Base-by-base conservation (phyloP, 129 eudicot species). In the Artemisia argyi region DNA sequence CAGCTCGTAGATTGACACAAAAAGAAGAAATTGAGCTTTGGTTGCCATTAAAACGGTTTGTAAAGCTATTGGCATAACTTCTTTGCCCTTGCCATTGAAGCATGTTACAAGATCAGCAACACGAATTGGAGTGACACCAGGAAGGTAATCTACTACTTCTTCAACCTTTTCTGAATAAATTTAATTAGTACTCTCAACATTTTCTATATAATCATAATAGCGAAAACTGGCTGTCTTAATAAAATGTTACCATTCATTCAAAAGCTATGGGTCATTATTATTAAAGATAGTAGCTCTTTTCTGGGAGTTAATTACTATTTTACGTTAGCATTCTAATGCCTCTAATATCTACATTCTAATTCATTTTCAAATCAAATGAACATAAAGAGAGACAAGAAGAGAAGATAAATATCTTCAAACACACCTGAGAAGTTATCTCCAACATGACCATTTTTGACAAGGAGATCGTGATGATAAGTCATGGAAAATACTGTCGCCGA, bases 71-170 rank as follows among this genome's bases (percentile, higher is more conserved):
- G 14, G 58, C 32, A 69, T 17, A 49, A 82, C 73, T 28, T 75
- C 78, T 47, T 65, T 73, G 4, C 81, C 87, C 15, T 72, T 71
- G 79, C 82, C 73, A 67, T 81, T 78, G 56, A 82, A 64, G 16
- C 35, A 4, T 5, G 83, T 61, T 2, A 87, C 84, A 30, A 86
- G 84, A 77, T 89, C 92, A 55, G 82, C 76, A 1, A 89, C 53
- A 17, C 96, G 87, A 35, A 69, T 74, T 15, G 87, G 81, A 73
- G 77, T 49, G 6, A 86, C 71, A 18, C 96, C 96, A 1, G 92
- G 89, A 13, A 89, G 72, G 81, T 81, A 85, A 65, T 83, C 78
- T 0, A 85, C 75, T 12, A 46, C 65, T 39, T 88, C 89, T 2
- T 85, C 84, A 2, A 61, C 82, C 55, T 80, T 69, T 54, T 82